Percentiles rank a stretch among this genome's conserved stretches.
These are phyloP conservation scores for Chaetomium tenue DNA, from an alignment of 495 filamentous ascomycete genomes.

Conservation along the genomic window DNA sequence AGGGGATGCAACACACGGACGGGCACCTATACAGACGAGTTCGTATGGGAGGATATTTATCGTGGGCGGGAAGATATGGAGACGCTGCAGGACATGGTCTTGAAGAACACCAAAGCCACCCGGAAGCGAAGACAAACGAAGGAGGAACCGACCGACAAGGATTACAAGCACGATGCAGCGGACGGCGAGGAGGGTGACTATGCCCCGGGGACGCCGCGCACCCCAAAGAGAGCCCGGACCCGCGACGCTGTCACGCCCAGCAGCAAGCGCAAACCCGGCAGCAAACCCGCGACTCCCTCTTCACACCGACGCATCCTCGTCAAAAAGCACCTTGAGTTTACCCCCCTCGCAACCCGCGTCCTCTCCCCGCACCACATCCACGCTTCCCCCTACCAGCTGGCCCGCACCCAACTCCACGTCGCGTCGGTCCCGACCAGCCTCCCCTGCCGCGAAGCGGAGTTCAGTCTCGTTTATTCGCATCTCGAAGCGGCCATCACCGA, in stretches of 20 bases:
- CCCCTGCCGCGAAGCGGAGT: conserved; percentile 90
- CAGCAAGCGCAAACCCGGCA: conserved; percentile 40
- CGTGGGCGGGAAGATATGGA: conserved; percentile 61
- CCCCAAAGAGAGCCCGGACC: conserved; percentile 41
- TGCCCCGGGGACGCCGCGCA: conserved; percentile 31
- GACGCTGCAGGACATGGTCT: conserved; percentile 61
- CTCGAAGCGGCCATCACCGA: conserved; percentile 93
- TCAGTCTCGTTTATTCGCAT: conserved; percentile 85
- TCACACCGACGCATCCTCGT: conserved; percentile 68
- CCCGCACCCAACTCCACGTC: conserved; percentile 85
- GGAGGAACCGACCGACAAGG: conserved; percentile 41
- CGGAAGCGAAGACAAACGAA: conserved; percentile 52
- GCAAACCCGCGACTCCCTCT: conserved; percentile 59
- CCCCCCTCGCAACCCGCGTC: conserved; percentile 81
- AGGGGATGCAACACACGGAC: conserved; percentile 84
- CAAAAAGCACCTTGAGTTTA: conserved; percentile 93
- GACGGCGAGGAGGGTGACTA: conserved; percentile 48
- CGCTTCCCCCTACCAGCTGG: conserved; percentile 88
- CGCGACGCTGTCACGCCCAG: conserved; percentile 34
- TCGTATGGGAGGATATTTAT: conserved; percentile 85
- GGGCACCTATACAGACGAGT: conserved; percentile 88
- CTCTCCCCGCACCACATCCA: conserved; percentile 73
- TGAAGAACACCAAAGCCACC: conserved; percentile 66
- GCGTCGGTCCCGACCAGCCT: conserved; percentile 84
- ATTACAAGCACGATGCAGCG: conserved; percentile 47